Base-by-base conservation (phyloP, 2,329 filamentous ascomycete species). In the Fusarium sp. region DNA sequence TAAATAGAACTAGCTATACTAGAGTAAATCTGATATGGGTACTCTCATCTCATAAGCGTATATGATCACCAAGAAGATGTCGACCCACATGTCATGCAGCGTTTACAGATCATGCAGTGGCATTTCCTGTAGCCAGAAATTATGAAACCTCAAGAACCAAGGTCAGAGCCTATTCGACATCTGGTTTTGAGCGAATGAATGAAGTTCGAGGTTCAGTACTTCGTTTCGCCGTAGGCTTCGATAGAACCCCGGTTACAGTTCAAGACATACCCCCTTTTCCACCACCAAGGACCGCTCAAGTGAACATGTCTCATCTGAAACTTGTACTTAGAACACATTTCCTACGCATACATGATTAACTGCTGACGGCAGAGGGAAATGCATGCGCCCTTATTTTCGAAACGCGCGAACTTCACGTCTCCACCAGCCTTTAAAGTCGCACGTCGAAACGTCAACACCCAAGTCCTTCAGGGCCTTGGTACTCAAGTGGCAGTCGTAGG, bases 401-500 rank as follows among this genome's bases (percentile, higher is more conserved):
- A 88, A 91, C 32, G 88, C 88, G 66, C 84, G 83, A 54, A 88
- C 82, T 74, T 90, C 85, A 66, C 88, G 83, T 75, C 87, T 85
- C 94, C 94, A 97, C 94, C 94, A 97, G 18, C 85, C 90, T 47
- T 83, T 83, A 78, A 97, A 97, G 73, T 94, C 88, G 75, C 90
- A 87, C 0, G 93, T 93, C 47, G 86, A 83, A 59, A 95, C 88
- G 75, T 92, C 86, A 68, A 97, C 92, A 0, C 89, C 93, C 66
- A 97, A 77, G 16, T 93, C 88, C 78, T 88, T 88, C 69, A 97
- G 81, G 41, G 84, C 88, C 79, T 87, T 88, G 11, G 92, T 97
- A 74, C 92, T 94, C 47, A 98, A 83, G 79, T 97, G 94, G 74
- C 92, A 95, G 80, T 97, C 94, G 77, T 93, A 97, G 14, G 94